phyloP scores from a whole-genome alignment of 352 stramenopile genomes.

The Phytophthora foliorum region DNA sequence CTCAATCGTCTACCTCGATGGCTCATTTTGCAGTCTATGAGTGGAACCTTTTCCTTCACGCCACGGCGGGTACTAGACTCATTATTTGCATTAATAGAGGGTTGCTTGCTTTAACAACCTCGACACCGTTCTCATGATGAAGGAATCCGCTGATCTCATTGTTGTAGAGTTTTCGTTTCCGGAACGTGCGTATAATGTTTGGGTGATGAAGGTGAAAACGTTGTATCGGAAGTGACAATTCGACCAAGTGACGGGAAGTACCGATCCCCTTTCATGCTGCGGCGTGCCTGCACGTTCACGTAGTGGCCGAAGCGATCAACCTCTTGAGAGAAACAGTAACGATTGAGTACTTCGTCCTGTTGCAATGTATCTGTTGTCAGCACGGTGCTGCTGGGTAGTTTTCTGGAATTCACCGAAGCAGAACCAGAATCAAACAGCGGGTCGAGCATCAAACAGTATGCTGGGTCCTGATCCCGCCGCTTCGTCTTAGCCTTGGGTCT shows the following conservation, averaged over 20 bases:
- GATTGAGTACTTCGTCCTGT: slow-evolving; percentile 3
- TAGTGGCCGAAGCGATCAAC: slow-evolving; percentile 55
- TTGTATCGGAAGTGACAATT: slow-evolving; percentile 36
- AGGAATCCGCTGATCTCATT: slow-evolving; percentile 4
- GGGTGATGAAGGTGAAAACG: slow-evolving; percentile 12
- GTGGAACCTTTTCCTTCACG: neutral
- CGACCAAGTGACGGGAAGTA: slow-evolving; percentile 64
- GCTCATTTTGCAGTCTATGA: slow-evolving; percentile 4
- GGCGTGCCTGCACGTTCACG: slow-evolving; percentile 55
- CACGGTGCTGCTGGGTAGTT: neutral
- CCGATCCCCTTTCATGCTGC: slow-evolving; percentile 42
- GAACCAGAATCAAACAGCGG: slow-evolving; percentile 61
- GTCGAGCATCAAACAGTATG: slow-evolving; percentile 67
- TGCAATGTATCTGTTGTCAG: slow-evolving; percentile 11
- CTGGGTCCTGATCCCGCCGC: slow-evolving; percentile 30
- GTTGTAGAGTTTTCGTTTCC: slow-evolving; percentile 1
- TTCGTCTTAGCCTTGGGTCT: slow-evolving; percentile 47
- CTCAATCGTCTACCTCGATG: slow-evolving; percentile 1
- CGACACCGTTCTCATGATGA: neutral
- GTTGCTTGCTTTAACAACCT: neutral
- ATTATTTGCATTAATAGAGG: slow-evolving; percentile 31
- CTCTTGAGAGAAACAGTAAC: slow-evolving; percentile 53
- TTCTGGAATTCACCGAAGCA: slow-evolving; percentile 14
- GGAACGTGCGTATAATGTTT: slow-evolving; percentile 3
- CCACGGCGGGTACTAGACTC: neutral